Evolutionary conservation across 202 grass and related monocot genomes (phyloP).

Genomic region (Zoysia matrella): DNA sequence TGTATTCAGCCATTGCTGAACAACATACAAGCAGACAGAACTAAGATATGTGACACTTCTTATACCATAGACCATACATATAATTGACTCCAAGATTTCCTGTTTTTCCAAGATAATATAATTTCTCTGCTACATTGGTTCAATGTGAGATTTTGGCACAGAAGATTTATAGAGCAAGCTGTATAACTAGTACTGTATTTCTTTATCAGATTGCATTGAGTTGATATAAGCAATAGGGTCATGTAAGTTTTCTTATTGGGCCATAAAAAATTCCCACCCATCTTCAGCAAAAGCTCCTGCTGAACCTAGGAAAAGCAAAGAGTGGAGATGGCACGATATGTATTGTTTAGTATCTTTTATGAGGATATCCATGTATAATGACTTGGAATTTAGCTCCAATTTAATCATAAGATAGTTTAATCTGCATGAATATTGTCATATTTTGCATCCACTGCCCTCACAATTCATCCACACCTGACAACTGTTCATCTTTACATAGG

Average conservation of each 20-base stretch:
- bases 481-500: constrained; percentile 51
- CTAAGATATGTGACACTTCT: too few species aligned
- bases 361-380: too few species aligned
- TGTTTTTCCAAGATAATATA: background rate
- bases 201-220: background rate
- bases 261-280: background rate
- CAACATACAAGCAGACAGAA: too few species aligned
- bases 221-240: background rate
- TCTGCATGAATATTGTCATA: too few species aligned
- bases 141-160: background rate
- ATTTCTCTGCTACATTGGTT: background rate
- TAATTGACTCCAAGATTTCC: background rate
- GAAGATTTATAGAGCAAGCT: background rate
- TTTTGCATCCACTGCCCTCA: too few species aligned
- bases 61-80: background rate
- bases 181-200: background rate
- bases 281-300: background rate
- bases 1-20: background rate
- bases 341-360: too few species aligned
- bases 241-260: background rate
- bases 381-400: too few species aligned
- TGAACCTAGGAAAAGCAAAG: too few species aligned
- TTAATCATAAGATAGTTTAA: too few species aligned
- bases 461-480: background rate
- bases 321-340: too few species aligned